A percentile compares a stretch with the other conserved stretches of the same genome.
These are phyloP conservation scores for Ceratocystis smalleyi DNA, from an alignment of 2,329 filamentous ascomycete species.

Conservation along the genomic window DNA sequence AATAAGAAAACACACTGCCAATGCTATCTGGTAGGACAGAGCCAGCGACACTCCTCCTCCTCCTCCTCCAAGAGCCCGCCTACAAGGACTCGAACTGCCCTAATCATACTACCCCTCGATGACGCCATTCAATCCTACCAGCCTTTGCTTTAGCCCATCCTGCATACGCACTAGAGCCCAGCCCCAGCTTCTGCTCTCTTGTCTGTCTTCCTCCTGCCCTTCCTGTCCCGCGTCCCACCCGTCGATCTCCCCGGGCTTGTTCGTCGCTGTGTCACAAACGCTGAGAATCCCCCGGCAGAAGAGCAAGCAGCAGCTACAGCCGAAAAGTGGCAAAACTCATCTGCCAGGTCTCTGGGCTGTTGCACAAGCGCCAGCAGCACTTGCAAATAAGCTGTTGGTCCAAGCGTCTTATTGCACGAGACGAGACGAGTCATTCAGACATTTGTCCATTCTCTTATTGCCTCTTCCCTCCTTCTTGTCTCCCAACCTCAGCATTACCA, in stretches of 20 bases:
- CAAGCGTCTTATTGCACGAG: neutral
- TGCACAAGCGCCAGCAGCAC: neutral
- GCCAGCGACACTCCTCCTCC: too few relatives aligned
- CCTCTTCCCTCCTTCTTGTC: neutral
- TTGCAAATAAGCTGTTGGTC: conserved; percentile 4
- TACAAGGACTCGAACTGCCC: neutral
- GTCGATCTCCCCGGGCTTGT: too few relatives aligned
- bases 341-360: neutral
- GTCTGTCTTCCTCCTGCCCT: neutral
- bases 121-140: conserved; percentile 7
- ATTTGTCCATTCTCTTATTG: neutral
- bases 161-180: neutral
- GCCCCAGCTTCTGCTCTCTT: neutral
- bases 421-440: neutral
- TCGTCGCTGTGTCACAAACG: neutral
- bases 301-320: neutral
- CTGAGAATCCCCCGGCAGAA: conserved; percentile 10
- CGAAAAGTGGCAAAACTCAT: neutral
- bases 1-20: too few relatives aligned
- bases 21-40: too few relatives aligned
- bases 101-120: neutral
- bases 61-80: too few relatives aligned
- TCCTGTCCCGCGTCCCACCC: neutral
- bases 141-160: neutral
- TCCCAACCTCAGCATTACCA: neutral